Conservation (phyloP, 2,329 filamentous ascomycete species). For the Neoascochyta sp. region DNA sequence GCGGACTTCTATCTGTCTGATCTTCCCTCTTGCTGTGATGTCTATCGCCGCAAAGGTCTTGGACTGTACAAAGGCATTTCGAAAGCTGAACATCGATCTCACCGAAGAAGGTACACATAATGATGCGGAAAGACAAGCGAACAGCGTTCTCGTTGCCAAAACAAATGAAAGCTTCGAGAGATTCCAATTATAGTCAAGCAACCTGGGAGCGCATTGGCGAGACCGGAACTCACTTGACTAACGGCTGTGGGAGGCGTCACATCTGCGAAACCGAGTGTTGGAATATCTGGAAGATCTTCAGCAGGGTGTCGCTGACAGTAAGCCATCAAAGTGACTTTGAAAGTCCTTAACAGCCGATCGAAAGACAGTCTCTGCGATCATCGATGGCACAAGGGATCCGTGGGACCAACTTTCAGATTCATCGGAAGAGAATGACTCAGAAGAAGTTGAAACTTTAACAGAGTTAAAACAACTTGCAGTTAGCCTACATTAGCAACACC, state of each 20-base stretch:
- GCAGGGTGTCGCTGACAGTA: background rate
- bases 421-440: background rate
- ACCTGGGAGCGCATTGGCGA: slow-evolving; percentile 1
- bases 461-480: slow-evolving; percentile 2
- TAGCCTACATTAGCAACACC: slow-evolving; percentile 1
- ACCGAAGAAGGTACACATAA: background rate
- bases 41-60: background rate
- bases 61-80: background rate
- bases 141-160: background rate
- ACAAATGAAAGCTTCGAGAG: background rate
- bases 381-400: background rate
- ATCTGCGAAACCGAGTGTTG: background rate
- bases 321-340: background rate
- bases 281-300: slow-evolving; percentile 1
- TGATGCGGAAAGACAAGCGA: background rate
- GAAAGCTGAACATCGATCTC: background rate
- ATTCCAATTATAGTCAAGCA: slow-evolving; percentile 1
- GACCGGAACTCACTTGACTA: background rate
- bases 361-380: background rate
- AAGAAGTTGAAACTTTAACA: background rate
- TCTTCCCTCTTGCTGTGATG: background rate
- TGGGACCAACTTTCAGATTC: background rate
- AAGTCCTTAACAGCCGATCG: background rate
- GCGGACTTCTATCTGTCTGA: background rate
- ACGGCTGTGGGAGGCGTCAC: background rate